These are phyloP conservation scores for Pseudogymnoascus sp. DNA, from an alignment of 2,329 filamentous ascomycete species.

Conservation along the genomic window DNA sequence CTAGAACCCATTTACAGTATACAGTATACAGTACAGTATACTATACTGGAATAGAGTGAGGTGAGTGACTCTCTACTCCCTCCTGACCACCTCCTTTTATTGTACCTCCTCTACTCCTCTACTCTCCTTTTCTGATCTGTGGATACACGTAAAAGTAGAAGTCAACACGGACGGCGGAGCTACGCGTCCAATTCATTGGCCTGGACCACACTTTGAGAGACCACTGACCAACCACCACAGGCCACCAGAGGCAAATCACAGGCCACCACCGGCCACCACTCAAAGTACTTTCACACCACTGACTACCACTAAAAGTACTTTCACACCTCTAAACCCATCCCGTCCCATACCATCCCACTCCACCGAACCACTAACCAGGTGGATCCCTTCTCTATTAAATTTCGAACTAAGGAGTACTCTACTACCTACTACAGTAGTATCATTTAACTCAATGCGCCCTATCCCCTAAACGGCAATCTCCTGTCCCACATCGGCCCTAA, in stretches of 20 bases:
- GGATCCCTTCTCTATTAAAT: background rate
- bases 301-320: no score
- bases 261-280: background rate
- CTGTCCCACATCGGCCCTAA: background rate
- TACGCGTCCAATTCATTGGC: background rate
- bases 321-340: no score
- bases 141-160: background rate
- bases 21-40: no score
- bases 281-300: no score
- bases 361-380: background rate
- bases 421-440: background rate
- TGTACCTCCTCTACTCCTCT: background rate
- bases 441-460: background rate
- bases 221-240: background rate
- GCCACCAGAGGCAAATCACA: background rate
- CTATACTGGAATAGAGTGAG: no score
- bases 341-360: background rate
- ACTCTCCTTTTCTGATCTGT: background rate
- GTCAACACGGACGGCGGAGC: background rate
- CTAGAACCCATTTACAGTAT: background rate
- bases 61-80: no score
- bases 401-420: background rate
- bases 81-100: background rate
- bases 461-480: background rate
- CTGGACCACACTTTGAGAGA: background rate